These are phyloP conservation scores for Cajanus cajan DNA, from an alignment of 306 rosid species.

Conservation along the genomic window DNA sequence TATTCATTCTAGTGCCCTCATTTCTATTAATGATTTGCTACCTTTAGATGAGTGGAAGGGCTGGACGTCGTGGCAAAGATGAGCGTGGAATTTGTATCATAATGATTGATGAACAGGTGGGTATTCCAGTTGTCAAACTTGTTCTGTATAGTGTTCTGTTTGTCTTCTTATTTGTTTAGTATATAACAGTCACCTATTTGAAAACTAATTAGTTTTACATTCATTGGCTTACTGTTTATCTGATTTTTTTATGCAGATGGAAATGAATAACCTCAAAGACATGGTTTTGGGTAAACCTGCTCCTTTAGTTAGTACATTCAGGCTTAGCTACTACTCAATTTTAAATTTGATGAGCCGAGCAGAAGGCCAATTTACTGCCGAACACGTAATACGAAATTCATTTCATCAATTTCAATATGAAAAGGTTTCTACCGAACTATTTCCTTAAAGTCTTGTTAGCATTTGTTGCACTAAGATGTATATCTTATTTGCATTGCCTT, in stretches of 20 bases:
- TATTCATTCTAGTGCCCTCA: background rate
- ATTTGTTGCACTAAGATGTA: conserved; percentile 21
- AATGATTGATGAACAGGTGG: conserved; percentile 96
- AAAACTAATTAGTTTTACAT: conserved; percentile 1
- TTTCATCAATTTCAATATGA: conserved; percentile 97
- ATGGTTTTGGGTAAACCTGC: conserved; percentile 99
- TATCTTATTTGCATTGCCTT: conserved; percentile 9
- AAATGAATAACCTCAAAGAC: conserved; percentile 87
- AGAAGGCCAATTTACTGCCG: conserved; percentile 97
- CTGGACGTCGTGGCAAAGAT: conserved; percentile 99
- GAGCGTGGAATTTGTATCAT: conserved; percentile 93
- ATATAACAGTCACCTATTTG: conserved; percentile 16
- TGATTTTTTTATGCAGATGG: conserved; percentile 65
- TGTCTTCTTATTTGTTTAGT: background rate
- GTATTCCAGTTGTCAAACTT: conserved; percentile 21
- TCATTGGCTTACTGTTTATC: background rate
- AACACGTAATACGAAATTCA: conserved; percentile 88
- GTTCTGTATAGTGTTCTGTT: background rate
- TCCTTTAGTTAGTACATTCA: conserved; percentile 93
- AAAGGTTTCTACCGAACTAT: conserved; percentile 61
- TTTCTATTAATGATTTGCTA: conserved; percentile 16
- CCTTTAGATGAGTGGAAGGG: conserved; percentile 97
- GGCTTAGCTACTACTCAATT: conserved; percentile 98
- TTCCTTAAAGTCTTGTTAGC: conserved; percentile 8
- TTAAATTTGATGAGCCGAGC: conserved; percentile 97